Evolutionary conservation across 805 yeast species (phyloP), one percentile per base, ranked within the genome.

Genomic region (Peterozyma toletana): DNA sequence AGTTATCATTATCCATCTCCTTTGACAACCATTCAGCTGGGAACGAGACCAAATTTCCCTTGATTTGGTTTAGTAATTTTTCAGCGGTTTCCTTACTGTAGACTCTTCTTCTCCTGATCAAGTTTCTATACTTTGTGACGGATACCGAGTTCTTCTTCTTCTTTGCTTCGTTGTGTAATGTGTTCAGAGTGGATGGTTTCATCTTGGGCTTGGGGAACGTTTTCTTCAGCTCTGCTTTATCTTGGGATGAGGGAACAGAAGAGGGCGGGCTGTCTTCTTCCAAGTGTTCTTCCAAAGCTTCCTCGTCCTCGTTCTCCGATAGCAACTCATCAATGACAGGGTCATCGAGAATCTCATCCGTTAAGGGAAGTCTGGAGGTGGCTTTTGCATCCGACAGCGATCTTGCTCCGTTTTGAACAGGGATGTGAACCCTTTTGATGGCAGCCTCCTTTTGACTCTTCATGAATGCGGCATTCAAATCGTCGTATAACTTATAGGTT

Each of bases 1-100:
- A 91, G 57, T 95, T 93, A 10, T 39, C 47, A 6, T 86, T 78
- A 45, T 90, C 96, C 30, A 89, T 77, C 62, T 93, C 99, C 46
- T 80, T 75, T 53, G 76, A 68, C 37, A 93, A 71, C 99, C 99
- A 93, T 48, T 88, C 88, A 0, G 86, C 73, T 0, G 99, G 98
- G 68, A 90, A 91, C n/a, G 83, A 59, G 6, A 93, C 97, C 52
- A 93, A 64, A 57, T 93, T 85, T 2, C 99, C 99, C 42, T 81
- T 85, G 15, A 91, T 68, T 45, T 86, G 81, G 40, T 70, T 67
- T 49, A 93, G 66, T 33, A 89, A 67, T 46, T 80, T 69, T 50
- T 82, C 89, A 0, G 96, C 95, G 0, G 93, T 78, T 37, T 77
- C 81, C 43, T 84, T 74, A 48, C 85, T 95, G 47, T 59, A 64